Evolutionary conservation across 108 stramenopile genomes (phyloP), one percentile per base, ranked within the genome.

Genomic region (Asterionellopsis glacialis): DNA sequence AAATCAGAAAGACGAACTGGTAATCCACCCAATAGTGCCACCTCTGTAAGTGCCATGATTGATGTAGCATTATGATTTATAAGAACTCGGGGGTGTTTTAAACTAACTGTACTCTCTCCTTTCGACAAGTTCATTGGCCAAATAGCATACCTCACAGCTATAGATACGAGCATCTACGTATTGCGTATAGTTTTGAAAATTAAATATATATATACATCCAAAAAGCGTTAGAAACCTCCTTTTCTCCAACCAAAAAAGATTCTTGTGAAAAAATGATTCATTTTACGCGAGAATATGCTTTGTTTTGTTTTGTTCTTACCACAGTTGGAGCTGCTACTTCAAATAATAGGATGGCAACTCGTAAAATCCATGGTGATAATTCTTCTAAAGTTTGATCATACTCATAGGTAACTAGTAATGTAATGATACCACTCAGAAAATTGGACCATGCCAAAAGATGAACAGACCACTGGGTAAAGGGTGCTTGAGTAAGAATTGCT

Each of bases 381-480:
- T 33, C 33, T 33, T 33, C 33, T 7, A 33, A 7, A 7, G 33
- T 33, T 7, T 33, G 33, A 7, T 33, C 33, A 33, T 33, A 33
- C 33, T 7, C 33, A 33, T 33, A 7, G 33, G 33, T 7, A 33
- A 33, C 33, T 7, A 33, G 7, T 33, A 33, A 33, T 33, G 33
- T 5, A 33, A 33, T 33, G 33, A 33, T 33, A 33, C 33, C 33
- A 33, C 33, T 33, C 33, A 33, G 7, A 70, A 87, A 87, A 22
- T 64, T 67, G 0, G 67, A 11, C 33, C 33, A 33, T n/a, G 83
- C 87, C 11, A 92, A 65, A 26, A 89, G 26, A 57, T 83, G 77
- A 86, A 88, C 89, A 11, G 73, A 68, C 81, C 80, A 83, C 11
- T 81, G 75, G 0, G 88, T 93, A 55, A 81, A 89, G 21, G 84